A percentile compares a stretch with the other conserved stretches of the same genome.
phyloP scores from a whole-genome alignment of 2,329 filamentous ascomycete genomes.

The Diplodia seriata region DNA sequence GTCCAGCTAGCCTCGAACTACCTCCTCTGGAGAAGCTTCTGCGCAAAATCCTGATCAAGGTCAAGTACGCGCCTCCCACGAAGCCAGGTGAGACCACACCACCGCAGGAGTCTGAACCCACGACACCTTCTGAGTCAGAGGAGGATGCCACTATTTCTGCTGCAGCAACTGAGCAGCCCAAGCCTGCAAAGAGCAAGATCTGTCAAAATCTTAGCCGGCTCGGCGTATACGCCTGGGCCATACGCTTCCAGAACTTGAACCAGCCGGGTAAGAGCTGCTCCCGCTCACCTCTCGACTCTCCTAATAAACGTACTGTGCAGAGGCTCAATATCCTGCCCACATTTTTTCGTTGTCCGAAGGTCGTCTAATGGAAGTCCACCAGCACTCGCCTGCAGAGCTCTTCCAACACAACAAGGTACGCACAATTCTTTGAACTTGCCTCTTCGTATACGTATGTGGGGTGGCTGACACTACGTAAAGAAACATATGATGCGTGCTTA shows the following conservation, averaged over 20 bases:
- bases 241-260: constrained; percentile 76
- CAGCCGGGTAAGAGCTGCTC: constrained; percentile 61
- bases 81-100: constrained; percentile 39
- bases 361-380: constrained; percentile 70
- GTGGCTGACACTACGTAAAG: constrained; percentile 4
- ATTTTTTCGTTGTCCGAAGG: constrained; percentile 70
- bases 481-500: constrained; percentile 86
- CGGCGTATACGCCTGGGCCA: constrained; percentile 86
- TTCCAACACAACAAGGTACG: constrained; percentile 76
- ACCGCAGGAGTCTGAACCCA: constrained; percentile 38
- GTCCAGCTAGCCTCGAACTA: constrained; percentile 54
- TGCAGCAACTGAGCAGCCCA: background rate
- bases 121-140: constrained; percentile 50
- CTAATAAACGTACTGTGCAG: constrained; percentile 35
- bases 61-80: constrained; percentile 54
- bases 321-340: constrained; percentile 63
- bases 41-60: constrained; percentile 73
- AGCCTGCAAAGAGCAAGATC: constrained; percentile 60
- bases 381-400: constrained; percentile 62
- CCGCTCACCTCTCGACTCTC: constrained; percentile 3
- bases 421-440: too few species aligned
- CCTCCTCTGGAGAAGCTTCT: constrained; percentile 70
- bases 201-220: constrained; percentile 74
- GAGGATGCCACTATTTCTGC: constrained; percentile 40
- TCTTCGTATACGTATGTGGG: background rate